These are phyloP conservation scores for Strobilomyces echinocephalus DNA, from an alignment of 768 basidiomycete genomes.

Conservation along the genomic window DNA sequence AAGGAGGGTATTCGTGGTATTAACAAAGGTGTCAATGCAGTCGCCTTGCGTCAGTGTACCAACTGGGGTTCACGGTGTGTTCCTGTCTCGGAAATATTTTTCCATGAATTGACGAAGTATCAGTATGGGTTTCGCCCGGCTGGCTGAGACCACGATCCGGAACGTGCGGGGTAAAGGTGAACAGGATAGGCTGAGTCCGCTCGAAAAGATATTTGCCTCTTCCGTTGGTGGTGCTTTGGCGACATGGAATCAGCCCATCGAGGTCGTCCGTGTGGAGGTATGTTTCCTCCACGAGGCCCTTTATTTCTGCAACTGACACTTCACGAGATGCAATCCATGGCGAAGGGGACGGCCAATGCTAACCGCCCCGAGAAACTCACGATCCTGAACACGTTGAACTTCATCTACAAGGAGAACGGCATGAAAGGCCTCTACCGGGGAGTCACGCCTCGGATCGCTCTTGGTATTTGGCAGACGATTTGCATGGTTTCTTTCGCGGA, in stretches of 20 bases:
- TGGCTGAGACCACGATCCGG: constrained; percentile 80
- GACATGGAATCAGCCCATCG: constrained; percentile 99
- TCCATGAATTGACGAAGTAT: constrained; percentile 4
- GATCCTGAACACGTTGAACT: constrained; percentile 84
- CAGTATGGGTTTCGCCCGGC: constrained; percentile 94
- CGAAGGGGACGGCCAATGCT: constrained; percentile 62
- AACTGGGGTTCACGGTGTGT: constrained; percentile 89
- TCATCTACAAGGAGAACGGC: constrained; percentile 95
- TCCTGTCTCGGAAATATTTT: neutral
- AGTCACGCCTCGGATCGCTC: constrained; percentile 92
- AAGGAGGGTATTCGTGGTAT: constrained; percentile 92
- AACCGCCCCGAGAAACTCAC: constrained; percentile 91
- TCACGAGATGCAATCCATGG: constrained; percentile 96
- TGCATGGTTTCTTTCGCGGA: constrained; percentile 99
- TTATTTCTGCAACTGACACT: constrained; percentile 2
- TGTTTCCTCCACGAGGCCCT: neutral
- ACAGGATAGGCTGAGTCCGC: constrained; percentile 62
- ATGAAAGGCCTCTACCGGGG: constrained; percentile 96
- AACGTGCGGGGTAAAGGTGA: constrained; percentile 75
- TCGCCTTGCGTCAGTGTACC: constrained; percentile 86
- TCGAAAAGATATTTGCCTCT: constrained; percentile 87
- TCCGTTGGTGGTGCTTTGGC: constrained; percentile 91
- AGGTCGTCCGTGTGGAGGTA: constrained; percentile 95
- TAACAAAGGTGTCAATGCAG: constrained; percentile 98
- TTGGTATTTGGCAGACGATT: constrained; percentile 95